Evolutionary conservation across 2,329 filamentous ascomycete species (phyloP).

Genomic region (Pseudonectria buxi): DNA sequence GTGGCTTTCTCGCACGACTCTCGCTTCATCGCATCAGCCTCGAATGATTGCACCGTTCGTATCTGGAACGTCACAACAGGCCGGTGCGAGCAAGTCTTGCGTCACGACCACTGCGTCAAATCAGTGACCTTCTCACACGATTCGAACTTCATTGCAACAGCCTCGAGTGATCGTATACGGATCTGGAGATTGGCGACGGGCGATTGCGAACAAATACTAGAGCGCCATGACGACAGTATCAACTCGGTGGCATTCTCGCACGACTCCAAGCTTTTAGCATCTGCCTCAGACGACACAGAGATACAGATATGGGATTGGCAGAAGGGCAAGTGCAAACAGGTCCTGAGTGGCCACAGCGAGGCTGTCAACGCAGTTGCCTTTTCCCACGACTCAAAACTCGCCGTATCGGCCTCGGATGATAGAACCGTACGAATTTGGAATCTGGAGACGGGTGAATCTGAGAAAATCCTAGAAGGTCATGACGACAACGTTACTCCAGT

Average conservation of each 20-base stretch:
- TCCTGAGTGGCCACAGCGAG: slow-evolving; percentile 4
- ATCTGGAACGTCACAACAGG: slow-evolving; percentile 7
- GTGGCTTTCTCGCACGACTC: slow-evolving; percentile 5
- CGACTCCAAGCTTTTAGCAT: too few species aligned
- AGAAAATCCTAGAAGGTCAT: not conserved
- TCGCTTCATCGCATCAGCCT: slow-evolving; percentile 2
- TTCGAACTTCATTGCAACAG: too few species aligned
- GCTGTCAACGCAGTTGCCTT: slow-evolving; percentile 4
- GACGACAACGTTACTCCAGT: not conserved
- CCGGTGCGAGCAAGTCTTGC: too few species aligned
- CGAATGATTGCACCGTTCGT: not conserved
- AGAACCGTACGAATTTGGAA: not conserved
- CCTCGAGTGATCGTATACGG: too few species aligned
- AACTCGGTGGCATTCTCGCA: too few species aligned
- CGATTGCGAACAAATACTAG: too few species aligned
- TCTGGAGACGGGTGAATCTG: not conserved
- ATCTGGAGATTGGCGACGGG: too few species aligned
- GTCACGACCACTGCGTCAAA: too few species aligned
- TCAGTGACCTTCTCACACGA: too few species aligned
- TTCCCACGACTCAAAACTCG: slow-evolving; percentile 4
- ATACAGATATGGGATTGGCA: too few species aligned
- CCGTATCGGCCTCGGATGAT: not conserved
- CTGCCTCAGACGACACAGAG: too few species aligned
- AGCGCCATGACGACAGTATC: too few species aligned
- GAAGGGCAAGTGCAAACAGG: slow-evolving; percentile 2